A percentile compares a stretch with the other conserved stretches of the same genome.
Evolutionary conservation across 2,329 filamentous ascomycete species (phyloP).

Genomic region (Sporothrix luriei): DNA sequence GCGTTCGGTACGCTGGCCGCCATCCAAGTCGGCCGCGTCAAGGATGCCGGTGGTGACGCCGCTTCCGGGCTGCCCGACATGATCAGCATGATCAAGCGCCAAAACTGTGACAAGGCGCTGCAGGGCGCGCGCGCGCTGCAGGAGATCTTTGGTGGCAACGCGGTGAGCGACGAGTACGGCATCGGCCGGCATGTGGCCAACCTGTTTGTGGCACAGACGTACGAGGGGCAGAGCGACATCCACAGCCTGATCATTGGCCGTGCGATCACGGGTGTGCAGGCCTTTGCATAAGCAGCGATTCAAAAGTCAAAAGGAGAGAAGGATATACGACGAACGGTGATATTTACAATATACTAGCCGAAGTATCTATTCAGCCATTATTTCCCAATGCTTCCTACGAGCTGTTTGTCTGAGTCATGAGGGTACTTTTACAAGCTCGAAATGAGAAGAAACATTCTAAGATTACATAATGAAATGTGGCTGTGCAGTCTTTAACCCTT

Average conservation of each 20-base stretch:
- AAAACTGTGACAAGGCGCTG: conserved; percentile 93
- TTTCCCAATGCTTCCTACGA: background rate
- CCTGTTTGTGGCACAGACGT: conserved; percentile 95
- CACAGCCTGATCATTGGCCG: conserved; percentile 74
- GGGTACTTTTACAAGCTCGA: background rate
- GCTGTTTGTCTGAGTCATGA: background rate
- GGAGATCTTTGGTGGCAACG: conserved; percentile 96
- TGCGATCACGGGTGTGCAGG: conserved; percentile 67
- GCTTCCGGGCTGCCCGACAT: conserved; percentile 82
- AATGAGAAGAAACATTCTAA: background rate
- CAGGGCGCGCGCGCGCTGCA: conserved; percentile 78
- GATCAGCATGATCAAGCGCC: conserved; percentile 95
- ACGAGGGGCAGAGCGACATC: conserved; percentile 97
- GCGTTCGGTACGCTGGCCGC: conserved; percentile 89
- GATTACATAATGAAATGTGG: conserved; percentile 27
- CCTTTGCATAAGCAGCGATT: conserved; percentile 61
- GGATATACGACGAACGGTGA: too few species aligned
- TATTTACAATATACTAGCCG: background rate
- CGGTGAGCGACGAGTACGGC: conserved; percentile 95
- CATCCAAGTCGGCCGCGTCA: conserved; percentile 86
- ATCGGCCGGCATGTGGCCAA: conserved; percentile 96
- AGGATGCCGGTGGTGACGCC: conserved; percentile 88
- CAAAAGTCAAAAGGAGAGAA: conserved; percentile 9
- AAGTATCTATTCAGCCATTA: conserved; percentile 1
- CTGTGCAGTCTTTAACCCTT: conserved; percentile 6